These are phyloP conservation scores for Cadophora luteo-olivacea DNA, from an alignment of 2,329 filamentous ascomycete genomes.

Conservation along the genomic window DNA sequence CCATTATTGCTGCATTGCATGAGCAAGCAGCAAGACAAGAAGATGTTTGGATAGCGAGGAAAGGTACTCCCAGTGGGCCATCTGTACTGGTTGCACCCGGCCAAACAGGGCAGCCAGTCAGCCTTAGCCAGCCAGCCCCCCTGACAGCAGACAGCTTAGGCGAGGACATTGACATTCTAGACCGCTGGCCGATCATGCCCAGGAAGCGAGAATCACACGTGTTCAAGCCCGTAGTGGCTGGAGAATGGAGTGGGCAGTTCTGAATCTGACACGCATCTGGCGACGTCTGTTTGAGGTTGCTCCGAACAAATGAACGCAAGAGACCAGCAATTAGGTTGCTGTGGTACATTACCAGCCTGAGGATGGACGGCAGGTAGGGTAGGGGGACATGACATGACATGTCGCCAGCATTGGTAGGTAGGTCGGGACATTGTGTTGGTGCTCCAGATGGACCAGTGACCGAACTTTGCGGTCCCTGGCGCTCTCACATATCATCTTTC, in stretches of 20 bases:
- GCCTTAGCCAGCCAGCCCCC: not conserved
- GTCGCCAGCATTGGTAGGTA: not conserved
- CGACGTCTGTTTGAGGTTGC: not conserved
- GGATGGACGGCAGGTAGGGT: not conserved
- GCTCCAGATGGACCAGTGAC: constrained; percentile 2
- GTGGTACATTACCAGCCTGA: not conserved
- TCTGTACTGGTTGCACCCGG: not conserved
- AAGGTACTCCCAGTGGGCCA: not conserved
- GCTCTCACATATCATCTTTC: not conserved
- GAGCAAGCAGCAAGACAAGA: not conserved
- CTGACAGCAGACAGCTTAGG: not conserved
- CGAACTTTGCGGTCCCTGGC: not conserved
- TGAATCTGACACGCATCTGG: constrained; percentile 17
- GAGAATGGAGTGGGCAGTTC: not conserved
- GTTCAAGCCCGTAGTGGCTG: not conserved
- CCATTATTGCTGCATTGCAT: constrained; percentile 1
- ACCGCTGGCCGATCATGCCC: constrained; percentile 5
- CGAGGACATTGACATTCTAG: not conserved
- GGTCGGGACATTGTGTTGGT: not conserved
- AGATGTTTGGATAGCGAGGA: not conserved
- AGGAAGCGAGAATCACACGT: constrained; percentile 7
- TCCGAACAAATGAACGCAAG: not conserved
- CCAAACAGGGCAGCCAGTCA: too few species aligned
- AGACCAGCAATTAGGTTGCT: not conserved
- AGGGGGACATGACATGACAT: too few species aligned